Evolutionary conservation across 176 grass and related monocot species (phyloP), one percentile per base, ranked within the genome.

Genomic region (Tuctoria greenei): DNA sequence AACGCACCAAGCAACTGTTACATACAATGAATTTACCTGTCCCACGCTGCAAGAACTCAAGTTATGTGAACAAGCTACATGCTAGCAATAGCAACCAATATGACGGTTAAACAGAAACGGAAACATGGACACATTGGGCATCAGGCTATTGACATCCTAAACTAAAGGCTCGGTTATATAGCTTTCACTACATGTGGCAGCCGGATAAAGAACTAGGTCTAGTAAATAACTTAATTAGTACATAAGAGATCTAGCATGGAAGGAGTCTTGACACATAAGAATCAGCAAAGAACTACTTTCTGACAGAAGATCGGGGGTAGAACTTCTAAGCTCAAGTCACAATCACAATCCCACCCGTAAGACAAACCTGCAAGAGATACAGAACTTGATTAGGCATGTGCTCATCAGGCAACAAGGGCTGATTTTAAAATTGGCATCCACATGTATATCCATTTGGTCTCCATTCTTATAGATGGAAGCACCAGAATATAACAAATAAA

Each of bases 61-160:
- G 54, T 71, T 71, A 62, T 80, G 27, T 31, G 47, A 59, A 75
- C 64, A 83, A 64, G 8, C 81, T 75, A 80, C 70, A 75, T 52
- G 23, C 76, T 84, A 88, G 75, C 64, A 41, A 76, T 37, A 23
- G 28, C 36, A 61, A 17, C 66, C 40, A 41, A 71, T 47, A 60
- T 57, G 21, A 58, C 11, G 54, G 27, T 74, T 79, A 69, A 55
- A 56, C 17, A 13, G 10, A 83, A 80, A 77, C 54, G 23, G 73
- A 79, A 84, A 10, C 70, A 80, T 84, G 31, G 46, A 71, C 71
- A 80, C n/a, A 21, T 47, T 75, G 76, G 64, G 17, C 55, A 88
- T 88, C 81, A 76, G 28, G 47, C 49, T 73, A 85, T 79, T 58
- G 38, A 85, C 74, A 85, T 58, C 41, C 81, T 88, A 84, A 69